Conservation (phyloP, 2,329 filamentous ascomycete species). For the Fusarium oxysporum region DNA sequence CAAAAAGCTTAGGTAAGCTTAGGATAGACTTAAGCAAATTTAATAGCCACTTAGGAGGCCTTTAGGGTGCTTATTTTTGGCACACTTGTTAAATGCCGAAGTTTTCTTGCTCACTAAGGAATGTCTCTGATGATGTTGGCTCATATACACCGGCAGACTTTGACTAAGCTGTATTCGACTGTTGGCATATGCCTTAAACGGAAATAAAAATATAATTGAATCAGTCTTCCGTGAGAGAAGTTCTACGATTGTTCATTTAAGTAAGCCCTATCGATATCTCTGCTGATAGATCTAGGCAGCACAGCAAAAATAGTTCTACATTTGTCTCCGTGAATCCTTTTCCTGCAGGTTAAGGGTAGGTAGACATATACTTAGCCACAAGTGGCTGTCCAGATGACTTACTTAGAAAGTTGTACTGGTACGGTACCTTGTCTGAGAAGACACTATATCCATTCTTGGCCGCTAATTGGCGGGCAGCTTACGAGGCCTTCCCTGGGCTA, state of each 20-base stretch:
- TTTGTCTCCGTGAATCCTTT: slow-evolving; percentile 5
- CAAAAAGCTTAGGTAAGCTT: not conserved
- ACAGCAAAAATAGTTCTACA: not conserved
- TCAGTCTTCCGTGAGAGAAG: slow-evolving; percentile 1
- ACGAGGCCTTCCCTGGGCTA: slow-evolving; percentile 17
- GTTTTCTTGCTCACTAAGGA: not conserved
- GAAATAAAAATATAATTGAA: not conserved
- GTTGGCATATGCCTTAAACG: not conserved
- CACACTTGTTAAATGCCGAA: not conserved
- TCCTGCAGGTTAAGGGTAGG: not conserved
- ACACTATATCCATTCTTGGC: slow-evolving; percentile 3
- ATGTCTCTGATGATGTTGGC: slow-evolving; percentile 4
- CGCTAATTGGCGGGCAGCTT: slow-evolving; percentile 16
- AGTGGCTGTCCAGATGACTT: slow-evolving; percentile 13
- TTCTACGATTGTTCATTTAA: not conserved
- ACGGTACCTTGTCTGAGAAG: slow-evolving; percentile 12
- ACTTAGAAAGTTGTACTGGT: not conserved
- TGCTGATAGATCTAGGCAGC: not conserved
- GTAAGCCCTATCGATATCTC: not conserved
- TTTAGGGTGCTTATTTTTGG: not conserved
- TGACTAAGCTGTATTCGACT: not conserved
- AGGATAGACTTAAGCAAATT: not conserved
- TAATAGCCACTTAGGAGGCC: not conserved
- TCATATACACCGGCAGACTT: not conserved
- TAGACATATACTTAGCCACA: slow-evolving; percentile 4